phyloP scores from a whole-genome alignment of 345 rosid species.

The Aquilaria malaccensis region DNA sequence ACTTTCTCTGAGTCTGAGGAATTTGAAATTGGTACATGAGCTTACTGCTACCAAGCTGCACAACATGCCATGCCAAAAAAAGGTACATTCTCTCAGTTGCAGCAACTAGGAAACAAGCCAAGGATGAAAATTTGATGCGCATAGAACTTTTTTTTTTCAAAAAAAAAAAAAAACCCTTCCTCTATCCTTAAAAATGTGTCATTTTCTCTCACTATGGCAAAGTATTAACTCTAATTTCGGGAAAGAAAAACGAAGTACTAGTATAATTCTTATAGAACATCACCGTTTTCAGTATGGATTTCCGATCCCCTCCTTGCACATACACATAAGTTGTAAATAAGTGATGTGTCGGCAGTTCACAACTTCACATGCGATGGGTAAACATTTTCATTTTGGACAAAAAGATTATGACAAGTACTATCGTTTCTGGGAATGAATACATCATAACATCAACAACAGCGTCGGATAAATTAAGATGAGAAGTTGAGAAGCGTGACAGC shows the following conservation, averaged over 20 bases:
- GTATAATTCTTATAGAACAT: too few species aligned
- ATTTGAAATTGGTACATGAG: slow-evolving; percentile 23
- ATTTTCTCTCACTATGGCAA: background rate
- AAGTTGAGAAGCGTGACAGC: background rate
- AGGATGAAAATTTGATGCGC: background rate
- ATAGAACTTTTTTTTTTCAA: background rate
- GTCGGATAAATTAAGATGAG: background rate
- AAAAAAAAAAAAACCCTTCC: background rate
- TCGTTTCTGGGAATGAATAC: too few species aligned
- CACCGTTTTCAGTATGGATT: too few species aligned
- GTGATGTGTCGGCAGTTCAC: background rate
- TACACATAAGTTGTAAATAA: background rate
- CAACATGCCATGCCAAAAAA: slow-evolving; percentile 1
- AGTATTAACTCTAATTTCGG: too few species aligned
- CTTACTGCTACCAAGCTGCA: slow-evolving; percentile 36
- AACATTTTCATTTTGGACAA: background rate
- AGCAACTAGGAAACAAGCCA: background rate
- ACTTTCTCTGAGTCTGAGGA: slow-evolving; percentile 25
- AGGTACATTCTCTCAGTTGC: background rate
- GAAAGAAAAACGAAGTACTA: too few species aligned
- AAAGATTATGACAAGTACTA: too few species aligned
- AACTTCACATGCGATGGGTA: background rate
- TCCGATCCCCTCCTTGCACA: too few species aligned
- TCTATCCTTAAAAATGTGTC: background rate
- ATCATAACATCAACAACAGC: background rate